phyloP scores from a whole-genome alignment of 1,139 yeast species.

The Magnusiomyces suaveolens region DNA sequence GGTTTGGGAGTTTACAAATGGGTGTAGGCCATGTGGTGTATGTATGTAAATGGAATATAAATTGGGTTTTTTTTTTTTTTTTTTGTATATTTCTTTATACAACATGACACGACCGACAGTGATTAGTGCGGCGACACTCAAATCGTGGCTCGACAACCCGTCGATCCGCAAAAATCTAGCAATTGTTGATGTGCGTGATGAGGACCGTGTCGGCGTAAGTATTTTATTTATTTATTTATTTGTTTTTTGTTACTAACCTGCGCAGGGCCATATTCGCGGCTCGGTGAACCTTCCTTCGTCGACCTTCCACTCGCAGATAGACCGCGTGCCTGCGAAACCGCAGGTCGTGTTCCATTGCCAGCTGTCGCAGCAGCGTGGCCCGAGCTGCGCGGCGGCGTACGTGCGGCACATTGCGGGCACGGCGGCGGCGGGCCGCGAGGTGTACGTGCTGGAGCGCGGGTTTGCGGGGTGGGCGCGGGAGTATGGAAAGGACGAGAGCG shows the following conservation, averaged over 20 bases:
- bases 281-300: constrained; percentile 55
- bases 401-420: constrained; percentile 36
- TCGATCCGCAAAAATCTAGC: constrained; percentile 32
- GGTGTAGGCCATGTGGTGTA: no score
- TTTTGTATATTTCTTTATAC: neutral
- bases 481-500: constrained; percentile 42
- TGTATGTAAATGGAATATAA: no score
- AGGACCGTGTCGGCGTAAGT: constrained; percentile 56
- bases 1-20: no score
- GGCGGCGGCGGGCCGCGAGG: constrained; percentile 35
- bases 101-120: constrained; percentile 4
- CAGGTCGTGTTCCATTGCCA: constrained; percentile 85
- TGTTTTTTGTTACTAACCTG: neutral
- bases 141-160: constrained; percentile 23
- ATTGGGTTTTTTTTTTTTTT: no score
- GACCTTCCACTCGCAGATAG: constrained; percentile 35
- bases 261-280: constrained; percentile 56
- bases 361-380: constrained; percentile 83
- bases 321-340: constrained; percentile 34
- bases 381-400: constrained; percentile 65
- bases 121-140: constrained; percentile 21
- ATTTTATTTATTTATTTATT: constrained; percentile 3
- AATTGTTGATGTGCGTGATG: constrained; percentile 80
- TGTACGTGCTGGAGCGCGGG: constrained; percentile 76
- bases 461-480: constrained; percentile 71